A percentile compares a stretch with the other conserved stretches of the same genome.
These are phyloP conservation scores for Arthrinium puccinioides DNA, from an alignment of 2,329 filamentous ascomycete genomes.

Conservation along the genomic window DNA sequence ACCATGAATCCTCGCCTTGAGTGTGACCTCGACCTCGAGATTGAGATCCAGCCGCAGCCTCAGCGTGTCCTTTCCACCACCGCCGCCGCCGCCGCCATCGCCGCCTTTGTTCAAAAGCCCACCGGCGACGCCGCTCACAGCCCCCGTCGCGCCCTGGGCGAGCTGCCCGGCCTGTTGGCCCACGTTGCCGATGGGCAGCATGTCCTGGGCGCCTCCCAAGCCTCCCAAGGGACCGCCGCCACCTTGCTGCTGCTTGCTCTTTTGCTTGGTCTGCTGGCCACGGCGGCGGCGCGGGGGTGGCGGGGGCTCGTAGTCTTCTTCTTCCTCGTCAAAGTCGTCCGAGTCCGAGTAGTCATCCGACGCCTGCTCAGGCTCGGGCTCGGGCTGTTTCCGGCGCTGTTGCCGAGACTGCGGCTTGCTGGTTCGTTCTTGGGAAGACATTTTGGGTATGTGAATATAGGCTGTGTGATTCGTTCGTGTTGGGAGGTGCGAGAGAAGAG, in stretches of 20 bases:
- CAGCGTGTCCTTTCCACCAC: constrained; percentile 47
- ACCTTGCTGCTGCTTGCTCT: constrained; percentile 12
- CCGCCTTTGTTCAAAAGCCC: constrained; percentile 11
- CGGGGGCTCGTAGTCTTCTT: constrained; percentile 18
- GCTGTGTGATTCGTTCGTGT: neutral
- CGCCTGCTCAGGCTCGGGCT: constrained; percentile 13
- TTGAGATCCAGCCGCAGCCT: constrained; percentile 72
- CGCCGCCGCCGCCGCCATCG: constrained; percentile 18
- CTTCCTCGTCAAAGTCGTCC: constrained; percentile 14
- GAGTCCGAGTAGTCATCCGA: constrained; percentile 10
- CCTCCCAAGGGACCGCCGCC: constrained; percentile 17
- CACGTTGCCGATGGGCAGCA: constrained; percentile 20
- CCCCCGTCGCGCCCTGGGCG: constrained; percentile 16
- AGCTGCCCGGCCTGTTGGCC: constrained; percentile 22
- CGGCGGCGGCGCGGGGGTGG: constrained; percentile 14
- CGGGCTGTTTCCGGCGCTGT: constrained; percentile 14
- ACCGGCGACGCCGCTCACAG: constrained; percentile 18
- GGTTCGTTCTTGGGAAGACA: constrained; percentile 4
- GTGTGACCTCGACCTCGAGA: constrained; percentile 75
- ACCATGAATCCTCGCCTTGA: constrained; percentile 81
- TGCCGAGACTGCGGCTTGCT: constrained; percentile 18
- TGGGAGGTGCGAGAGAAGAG: neutral
- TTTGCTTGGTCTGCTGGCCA: constrained; percentile 13
- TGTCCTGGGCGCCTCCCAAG: constrained; percentile 15
- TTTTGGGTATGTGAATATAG: neutral